Conservation (phyloP, 768 basidiomycete genomes). For the Psilocybe cyanescens region DNA sequence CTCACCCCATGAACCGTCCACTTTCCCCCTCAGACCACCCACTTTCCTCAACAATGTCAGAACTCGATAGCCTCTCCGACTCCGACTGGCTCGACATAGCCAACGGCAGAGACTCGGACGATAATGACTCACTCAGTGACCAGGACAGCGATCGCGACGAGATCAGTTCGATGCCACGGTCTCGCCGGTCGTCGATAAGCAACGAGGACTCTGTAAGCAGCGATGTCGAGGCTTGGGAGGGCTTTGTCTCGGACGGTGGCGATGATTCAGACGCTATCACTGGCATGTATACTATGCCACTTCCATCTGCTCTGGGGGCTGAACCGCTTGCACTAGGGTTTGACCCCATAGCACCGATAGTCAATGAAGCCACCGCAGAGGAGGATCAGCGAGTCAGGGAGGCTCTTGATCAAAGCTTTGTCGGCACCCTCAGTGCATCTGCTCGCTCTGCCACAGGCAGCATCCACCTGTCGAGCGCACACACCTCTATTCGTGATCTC, state of each 20-base stretch:
- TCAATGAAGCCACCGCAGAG: conserved; percentile 38
- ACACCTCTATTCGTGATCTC: conserved; percentile 71
- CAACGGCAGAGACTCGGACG: conserved; percentile 70
- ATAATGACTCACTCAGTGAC: conserved; percentile 69
- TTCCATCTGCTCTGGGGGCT: conserved; percentile 31
- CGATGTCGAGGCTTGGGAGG: conserved; percentile 80
- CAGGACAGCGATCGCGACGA: conserved; percentile 67
- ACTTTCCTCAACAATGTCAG: conserved; percentile 53
- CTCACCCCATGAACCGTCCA: conserved; percentile 35
- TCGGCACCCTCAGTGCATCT: conserved; percentile 78
- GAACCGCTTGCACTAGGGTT: conserved; percentile 33
- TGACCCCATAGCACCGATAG: conserved; percentile 33
- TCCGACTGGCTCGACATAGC: conserved; percentile 86
- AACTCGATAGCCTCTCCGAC: conserved; percentile 71
- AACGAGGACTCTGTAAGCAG: conserved; percentile 67
- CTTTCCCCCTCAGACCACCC: conserved; percentile 32
- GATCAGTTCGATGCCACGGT: conserved; percentile 53
- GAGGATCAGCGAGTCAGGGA: conserved; percentile 76
- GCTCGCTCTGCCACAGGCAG: conserved; percentile 61
- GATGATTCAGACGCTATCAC: conserved; percentile 34
- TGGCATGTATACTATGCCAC: conserved; percentile 37
- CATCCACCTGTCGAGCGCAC: conserved; percentile 43
- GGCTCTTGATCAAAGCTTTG: conserved; percentile 81
- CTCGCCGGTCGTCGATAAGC: conserved; percentile 73
- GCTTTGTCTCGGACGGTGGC: conserved; percentile 65